Percentiles rank a stretch among this genome's conserved stretches.
Conservation (phyloP, 495 filamentous ascomycete genomes). For the Penicillium arizonense region DNA sequence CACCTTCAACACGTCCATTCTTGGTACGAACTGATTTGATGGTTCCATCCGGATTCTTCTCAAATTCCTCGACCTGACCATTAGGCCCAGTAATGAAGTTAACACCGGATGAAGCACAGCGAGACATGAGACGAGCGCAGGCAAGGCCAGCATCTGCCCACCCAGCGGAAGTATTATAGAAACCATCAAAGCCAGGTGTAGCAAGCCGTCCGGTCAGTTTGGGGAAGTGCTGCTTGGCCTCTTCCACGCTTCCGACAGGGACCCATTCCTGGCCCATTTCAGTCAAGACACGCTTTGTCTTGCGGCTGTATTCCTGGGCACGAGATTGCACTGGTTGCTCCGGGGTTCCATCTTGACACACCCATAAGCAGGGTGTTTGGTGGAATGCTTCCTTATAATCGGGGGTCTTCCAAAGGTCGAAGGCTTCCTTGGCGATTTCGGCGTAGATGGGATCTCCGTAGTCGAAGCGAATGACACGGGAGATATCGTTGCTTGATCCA, state of each 20-base stretch:
- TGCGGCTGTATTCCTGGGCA: constrained; percentile 34
- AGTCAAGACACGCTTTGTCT: constrained; percentile 36
- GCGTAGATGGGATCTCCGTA: constrained; percentile 69
- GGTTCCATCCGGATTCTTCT: constrained; percentile 31
- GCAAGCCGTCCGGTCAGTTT: constrained; percentile 36
- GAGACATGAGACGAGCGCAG: constrained; percentile 54
- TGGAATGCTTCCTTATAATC: constrained; percentile 34
- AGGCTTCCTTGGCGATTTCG: constrained; percentile 60
- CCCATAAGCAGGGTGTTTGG: constrained; percentile 27
- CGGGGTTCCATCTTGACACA: constrained; percentile 21
- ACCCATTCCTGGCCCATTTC: constrained; percentile 37
- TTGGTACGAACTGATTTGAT: constrained; percentile 22
- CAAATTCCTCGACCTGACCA: constrained; percentile 28
- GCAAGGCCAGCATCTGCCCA: constrained; percentile 75
- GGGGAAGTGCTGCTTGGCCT: constrained; percentile 42
- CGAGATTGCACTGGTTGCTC: constrained; percentile 41
- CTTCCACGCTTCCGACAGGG: constrained; percentile 30
- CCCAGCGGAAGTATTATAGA: constrained; percentile 65
- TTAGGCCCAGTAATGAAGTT: constrained; percentile 29
- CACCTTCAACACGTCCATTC: constrained; percentile 55
- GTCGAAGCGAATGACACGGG: constrained; percentile 69
- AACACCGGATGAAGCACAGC: constrained; percentile 29
- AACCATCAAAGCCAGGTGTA: constrained; percentile 62
- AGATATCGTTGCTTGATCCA: constrained; percentile 63
- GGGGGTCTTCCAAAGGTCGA: constrained; percentile 59